phyloP scores from a whole-genome alignment of 2,329 filamentous ascomycete genomes.

The Beauveria scarabaeidicola region DNA sequence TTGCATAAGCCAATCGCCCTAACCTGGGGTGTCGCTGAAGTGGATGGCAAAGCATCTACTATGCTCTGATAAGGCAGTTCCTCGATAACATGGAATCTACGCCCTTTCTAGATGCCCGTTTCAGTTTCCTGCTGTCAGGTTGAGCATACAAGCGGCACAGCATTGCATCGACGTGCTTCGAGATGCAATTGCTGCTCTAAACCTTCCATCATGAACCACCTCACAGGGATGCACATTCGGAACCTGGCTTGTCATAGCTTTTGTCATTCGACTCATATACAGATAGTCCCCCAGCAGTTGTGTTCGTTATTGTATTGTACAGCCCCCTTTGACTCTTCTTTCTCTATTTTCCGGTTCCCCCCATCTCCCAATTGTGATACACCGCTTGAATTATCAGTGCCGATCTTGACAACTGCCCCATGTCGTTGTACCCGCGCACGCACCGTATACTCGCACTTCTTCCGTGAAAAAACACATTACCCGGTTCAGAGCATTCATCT shows the following conservation, averaged over 20 bases:
- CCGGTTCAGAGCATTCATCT: slow-evolving; percentile 1
- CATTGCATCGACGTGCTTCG: too few species aligned
- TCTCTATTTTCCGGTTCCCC: background rate
- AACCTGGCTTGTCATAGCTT: background rate
- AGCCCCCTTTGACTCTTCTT: background rate
- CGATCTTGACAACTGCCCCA: background rate
- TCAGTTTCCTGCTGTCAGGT: too few species aligned
- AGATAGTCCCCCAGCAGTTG: background rate
- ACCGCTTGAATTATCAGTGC: slow-evolving; percentile 8
- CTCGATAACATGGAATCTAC: too few species aligned
- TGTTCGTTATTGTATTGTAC: slow-evolving; percentile 8
- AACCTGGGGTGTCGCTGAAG: too few species aligned
- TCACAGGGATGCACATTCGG: background rate
- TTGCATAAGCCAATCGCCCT: too few species aligned
- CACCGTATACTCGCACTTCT: slow-evolving; percentile 2
- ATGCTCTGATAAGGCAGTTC: too few species aligned
- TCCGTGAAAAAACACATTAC: slow-evolving; percentile 10
- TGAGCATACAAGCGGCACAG: too few species aligned
- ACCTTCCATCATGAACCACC: background rate
- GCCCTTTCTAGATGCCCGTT: too few species aligned
- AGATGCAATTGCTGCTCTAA: background rate
- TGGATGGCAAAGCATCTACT: too few species aligned
- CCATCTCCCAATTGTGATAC: slow-evolving; percentile 9
- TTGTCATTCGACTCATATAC: background rate
- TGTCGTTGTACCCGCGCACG: background rate